Evolutionary conservation across 2,329 filamentous ascomycete genomes (phyloP), one percentile per base, ranked within the genome.

Genomic region (Nothopassalora personata): DNA sequence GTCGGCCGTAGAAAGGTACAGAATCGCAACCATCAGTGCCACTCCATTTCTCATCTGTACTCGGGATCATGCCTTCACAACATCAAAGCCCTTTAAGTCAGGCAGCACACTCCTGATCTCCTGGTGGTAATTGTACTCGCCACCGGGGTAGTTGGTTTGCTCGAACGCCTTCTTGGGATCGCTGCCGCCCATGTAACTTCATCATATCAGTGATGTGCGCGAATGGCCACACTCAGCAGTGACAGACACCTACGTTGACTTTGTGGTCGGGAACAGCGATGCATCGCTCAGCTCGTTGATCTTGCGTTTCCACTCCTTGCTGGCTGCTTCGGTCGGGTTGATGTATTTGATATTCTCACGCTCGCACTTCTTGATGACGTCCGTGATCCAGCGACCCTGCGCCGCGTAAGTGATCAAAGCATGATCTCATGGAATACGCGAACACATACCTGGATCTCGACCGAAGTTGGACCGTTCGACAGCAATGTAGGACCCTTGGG

Each of bases 401-500:
- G 1, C 13, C n/a, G 15, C 27, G 19, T 30, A n/a, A 18, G 27
- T 51, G 19, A 13, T 13, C 15, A 31, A 19, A 27, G 31, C 31
- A n/a, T 7, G 48, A 51, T 31, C n/a, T 18, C 9, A 31, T 4
- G n/a, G 48, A 31, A 28, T 13, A 51, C 33, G 4, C 15, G 4
- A 28, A 13, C 15, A n/a, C 11, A n/a, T 43, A 43, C 36, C 36
- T 51, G 75, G 1, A 72, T 68, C 56, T 77, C 75, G 19, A 76
- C 64, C 34, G 71, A 75, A 18, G 70, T 75, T 9, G 75, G 75
- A 0, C 75, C 75, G 51, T 77, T 77, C 45, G 69, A 71, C 52
- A 77, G 75, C 1, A 74, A 70, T 0, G 75, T 77, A 9, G 75
- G 75, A n/a, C n/a, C n/a, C n/a, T n/a, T n/a, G n/a, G n/a, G n/a